These are phyloP conservation scores for Salix suchowensis DNA, from an alignment of 345 rosid species.

Conservation along the genomic window DNA sequence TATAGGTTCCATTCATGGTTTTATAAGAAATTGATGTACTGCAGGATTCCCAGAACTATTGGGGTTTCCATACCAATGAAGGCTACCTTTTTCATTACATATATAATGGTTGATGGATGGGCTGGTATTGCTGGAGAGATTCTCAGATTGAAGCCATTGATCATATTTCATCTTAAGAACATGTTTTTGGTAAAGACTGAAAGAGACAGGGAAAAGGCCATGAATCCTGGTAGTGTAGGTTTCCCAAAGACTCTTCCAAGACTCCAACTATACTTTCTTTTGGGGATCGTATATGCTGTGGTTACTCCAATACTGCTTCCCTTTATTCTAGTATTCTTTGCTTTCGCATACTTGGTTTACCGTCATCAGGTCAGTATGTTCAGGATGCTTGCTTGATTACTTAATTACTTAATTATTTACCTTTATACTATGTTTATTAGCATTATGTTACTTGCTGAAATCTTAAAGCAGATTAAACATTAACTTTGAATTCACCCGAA, in stretches of 20 bases:
- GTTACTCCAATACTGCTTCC: slow-evolving; percentile 96
- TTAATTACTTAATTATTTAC: neutral
- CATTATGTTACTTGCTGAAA: neutral
- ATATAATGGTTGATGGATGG: slow-evolving; percentile 97
- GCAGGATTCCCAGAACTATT: slow-evolving; percentile 91
- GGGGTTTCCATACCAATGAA: slow-evolving; percentile 98
- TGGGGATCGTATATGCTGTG: slow-evolving; percentile 91
- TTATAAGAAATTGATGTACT: neutral
- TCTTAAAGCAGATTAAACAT: neutral
- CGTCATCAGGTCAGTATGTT: slow-evolving; percentile 83
- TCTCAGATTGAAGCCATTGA: slow-evolving; percentile 72
- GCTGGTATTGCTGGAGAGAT: slow-evolving; percentile 97
- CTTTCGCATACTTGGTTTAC: slow-evolving; percentile 83
- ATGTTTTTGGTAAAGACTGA: slow-evolving; percentile 89
- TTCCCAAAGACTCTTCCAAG: slow-evolving; percentile 83
- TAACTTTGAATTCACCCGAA: neutral
- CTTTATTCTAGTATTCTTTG: slow-evolving; percentile 81
- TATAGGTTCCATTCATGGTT: neutral
- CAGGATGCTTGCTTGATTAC: neutral
- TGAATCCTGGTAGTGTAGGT: slow-evolving; percentile 82
- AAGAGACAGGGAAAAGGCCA: slow-evolving; percentile 72
- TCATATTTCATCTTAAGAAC: slow-evolving; percentile 89
- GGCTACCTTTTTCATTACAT: slow-evolving; percentile 94
- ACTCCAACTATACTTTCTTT: slow-evolving; percentile 85
- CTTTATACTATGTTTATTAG: neutral